phyloP scores from a whole-genome alignment of 1,284 basidiomycete species.

The Lentinula novae-zelandiae region DNA sequence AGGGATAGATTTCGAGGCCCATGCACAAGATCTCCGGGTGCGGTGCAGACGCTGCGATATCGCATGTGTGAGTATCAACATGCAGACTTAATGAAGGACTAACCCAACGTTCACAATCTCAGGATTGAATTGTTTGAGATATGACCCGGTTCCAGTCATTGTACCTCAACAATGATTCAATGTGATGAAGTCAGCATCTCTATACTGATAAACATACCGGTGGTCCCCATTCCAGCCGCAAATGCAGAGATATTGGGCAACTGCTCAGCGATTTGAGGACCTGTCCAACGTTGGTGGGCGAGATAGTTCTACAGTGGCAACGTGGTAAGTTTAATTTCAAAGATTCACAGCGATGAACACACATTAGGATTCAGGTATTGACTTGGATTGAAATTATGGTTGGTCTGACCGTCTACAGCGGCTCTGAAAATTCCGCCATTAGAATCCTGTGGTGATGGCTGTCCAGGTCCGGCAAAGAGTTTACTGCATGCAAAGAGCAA shows the following conservation, averaged over 20 bases:
- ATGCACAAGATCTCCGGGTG: slow-evolving; percentile 20
- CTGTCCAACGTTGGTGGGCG: slow-evolving; percentile 24
- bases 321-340: no score
- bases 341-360: not conserved
- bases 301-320: slow-evolving; percentile 17
- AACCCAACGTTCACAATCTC: slow-evolving; percentile 19
- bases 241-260: slow-evolving; percentile 21
- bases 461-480: slow-evolving; percentile 17
- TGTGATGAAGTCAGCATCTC: not conserved
- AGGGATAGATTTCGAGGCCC: slow-evolving; percentile 23
- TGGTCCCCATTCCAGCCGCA: slow-evolving; percentile 21
- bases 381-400: slow-evolving; percentile 20
- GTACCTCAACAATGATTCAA: slow-evolving; percentile 16
- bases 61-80: not conserved
- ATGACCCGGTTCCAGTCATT: slow-evolving; percentile 23
- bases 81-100: not conserved
- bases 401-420: slow-evolving; percentile 15
- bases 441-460: slow-evolving; percentile 15
- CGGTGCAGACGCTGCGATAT: slow-evolving; percentile 18
- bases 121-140: slow-evolving; percentile 20
- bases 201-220: slow-evolving; percentile 12
- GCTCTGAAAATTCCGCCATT: slow-evolving; percentile 22
- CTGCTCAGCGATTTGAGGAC: slow-evolving; percentile 23
- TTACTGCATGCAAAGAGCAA: slow-evolving; percentile 7
- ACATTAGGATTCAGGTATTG: slow-evolving; percentile 23